These are phyloP conservation scores for Aspergillus phoenicis DNA, from an alignment of 2,329 filamentous ascomycete species.

Conservation along the genomic window DNA sequence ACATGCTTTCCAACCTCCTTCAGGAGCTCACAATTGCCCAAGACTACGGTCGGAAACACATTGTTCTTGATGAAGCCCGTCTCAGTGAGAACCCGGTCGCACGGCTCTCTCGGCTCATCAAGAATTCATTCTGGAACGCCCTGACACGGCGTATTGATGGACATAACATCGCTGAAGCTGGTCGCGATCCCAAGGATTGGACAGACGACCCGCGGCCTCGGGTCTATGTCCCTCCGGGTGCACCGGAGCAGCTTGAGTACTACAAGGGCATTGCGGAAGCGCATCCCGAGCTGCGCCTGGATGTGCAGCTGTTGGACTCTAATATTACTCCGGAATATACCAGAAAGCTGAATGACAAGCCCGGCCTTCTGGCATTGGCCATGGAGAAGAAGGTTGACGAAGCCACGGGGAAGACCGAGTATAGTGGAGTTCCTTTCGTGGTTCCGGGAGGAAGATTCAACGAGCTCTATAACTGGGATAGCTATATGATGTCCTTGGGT, in stretches of 20 bases:
- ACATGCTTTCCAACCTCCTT: slow-evolving; percentile 94
- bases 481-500: slow-evolving; percentile 95
- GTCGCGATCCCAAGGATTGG: slow-evolving; percentile 92
- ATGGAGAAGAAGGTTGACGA: slow-evolving; percentile 76
- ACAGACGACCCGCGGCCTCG: slow-evolving; percentile 84
- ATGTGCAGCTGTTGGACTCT: slow-evolving; percentile 74
- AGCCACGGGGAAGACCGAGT: slow-evolving; percentile 67
- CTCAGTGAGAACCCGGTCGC: slow-evolving; percentile 95
- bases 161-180: slow-evolving; percentile 76
- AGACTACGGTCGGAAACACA: slow-evolving; percentile 84
- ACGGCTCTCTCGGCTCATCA: slow-evolving; percentile 81
- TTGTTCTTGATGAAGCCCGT: slow-evolving; percentile 86
- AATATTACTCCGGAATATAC: slow-evolving; percentile 80
- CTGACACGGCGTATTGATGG: slow-evolving; percentile 88
- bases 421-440: slow-evolving; percentile 88
- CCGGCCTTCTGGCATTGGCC: slow-evolving; percentile 84
- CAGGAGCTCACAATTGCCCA: slow-evolving; percentile 93
- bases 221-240: slow-evolving; percentile 85
- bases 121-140: slow-evolving; percentile 88
- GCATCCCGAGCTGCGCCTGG: slow-evolving; percentile 79
- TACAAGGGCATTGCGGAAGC: slow-evolving; percentile 79
- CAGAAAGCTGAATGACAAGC: slow-evolving; percentile 79
- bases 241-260: slow-evolving; percentile 85
- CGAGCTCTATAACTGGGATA: slow-evolving; percentile 98
- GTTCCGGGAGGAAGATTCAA: slow-evolving; percentile 97